Base-by-base conservation (phyloP, 768 basidiomycete species). In the Tephrocybe sp. region DNA sequence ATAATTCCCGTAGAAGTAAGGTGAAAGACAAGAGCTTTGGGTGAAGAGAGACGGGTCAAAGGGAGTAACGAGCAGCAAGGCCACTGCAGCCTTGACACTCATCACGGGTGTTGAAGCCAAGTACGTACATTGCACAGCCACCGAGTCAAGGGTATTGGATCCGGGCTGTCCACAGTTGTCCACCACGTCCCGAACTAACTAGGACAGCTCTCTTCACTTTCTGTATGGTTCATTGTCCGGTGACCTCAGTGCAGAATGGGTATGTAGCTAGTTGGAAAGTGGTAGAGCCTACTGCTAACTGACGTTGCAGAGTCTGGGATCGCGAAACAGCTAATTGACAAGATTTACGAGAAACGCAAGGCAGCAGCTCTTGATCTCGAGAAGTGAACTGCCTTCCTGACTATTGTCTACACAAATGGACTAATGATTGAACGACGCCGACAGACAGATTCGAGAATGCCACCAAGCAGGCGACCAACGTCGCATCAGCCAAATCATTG, bases 291-390 rank as follows among this genome's bases (percentile, higher is more conserved):
- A 15, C 33, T 34, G 33, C 33, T 49, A 3, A 46, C 13, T 12
- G 11, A 11, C 19, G 27, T 18, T 40, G n/a, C 31, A 92, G 90
- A 93, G 60, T 72, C 83, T 48, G 78, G 82, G 52, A 80, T 91
- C 42, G 74, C 87, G 36, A 87, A 86, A 64, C 91, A 90, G 63
- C 74, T 93, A 50, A 79, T 90, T 40, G 91, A 93, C 82, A 92
- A 92, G 76, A 87, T 93, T 67, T 97, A 97, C 65, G 94, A 97
- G 77, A 93, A 94, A 71, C 83, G 94, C 50, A 97, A 97, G 71
- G 84, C 90, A 7, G 93, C 94, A 6, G 95, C 95, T 7, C 82
- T 94, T 44, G 94, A 97, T 45, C 81, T 98, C 45, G 94, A 98
- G 75, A 97, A 93, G 93, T 94, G 64, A 57, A 70, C 61, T 47